These are phyloP conservation scores for Annona squamosa DNA, from an alignment of 164 flowering plant species.

Conservation along the genomic window DNA sequence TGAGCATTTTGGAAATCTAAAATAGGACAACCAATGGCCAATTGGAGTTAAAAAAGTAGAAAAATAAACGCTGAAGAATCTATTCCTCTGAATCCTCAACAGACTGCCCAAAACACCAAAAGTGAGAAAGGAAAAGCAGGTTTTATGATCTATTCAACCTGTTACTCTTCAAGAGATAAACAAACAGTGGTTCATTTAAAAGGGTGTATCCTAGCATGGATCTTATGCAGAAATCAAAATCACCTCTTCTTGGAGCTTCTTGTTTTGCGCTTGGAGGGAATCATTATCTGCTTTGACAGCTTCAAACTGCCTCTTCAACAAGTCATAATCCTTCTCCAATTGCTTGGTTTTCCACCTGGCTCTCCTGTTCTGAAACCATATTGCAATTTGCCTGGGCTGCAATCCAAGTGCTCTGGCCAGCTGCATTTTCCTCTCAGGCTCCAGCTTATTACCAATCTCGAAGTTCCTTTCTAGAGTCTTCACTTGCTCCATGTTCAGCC, in stretches of 20 bases:
- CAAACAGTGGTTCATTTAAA: background rate
- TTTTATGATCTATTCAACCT: background rate
- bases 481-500: slow-evolving; percentile 77
- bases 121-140: background rate
- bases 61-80: background rate
- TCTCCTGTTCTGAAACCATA: slow-evolving; percentile 87
- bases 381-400: slow-evolving; percentile 82
- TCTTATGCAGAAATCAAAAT: slow-evolving; percentile 8
- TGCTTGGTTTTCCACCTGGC: slow-evolving; percentile 96
- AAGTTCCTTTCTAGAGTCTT: slow-evolving; percentile 81
- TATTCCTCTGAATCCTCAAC: background rate
- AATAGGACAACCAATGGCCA: background rate
- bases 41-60: background rate
- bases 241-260: slow-evolving; percentile 72
- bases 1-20: background rate
- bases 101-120: background rate
- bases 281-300: slow-evolving; percentile 68
- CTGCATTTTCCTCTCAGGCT: slow-evolving; percentile 88
- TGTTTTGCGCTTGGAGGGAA: slow-evolving; percentile 63
- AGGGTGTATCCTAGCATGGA: background rate
- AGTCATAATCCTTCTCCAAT: slow-evolving; percentile 77
- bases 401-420: slow-evolving; percentile 71
- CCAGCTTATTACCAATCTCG: slow-evolving; percentile 82
- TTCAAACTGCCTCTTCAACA: slow-evolving; percentile 65
- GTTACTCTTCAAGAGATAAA: background rate